phyloP scores from a whole-genome alignment of 768 basidiomycete species.

The Dentipellis fragilis region DNA sequence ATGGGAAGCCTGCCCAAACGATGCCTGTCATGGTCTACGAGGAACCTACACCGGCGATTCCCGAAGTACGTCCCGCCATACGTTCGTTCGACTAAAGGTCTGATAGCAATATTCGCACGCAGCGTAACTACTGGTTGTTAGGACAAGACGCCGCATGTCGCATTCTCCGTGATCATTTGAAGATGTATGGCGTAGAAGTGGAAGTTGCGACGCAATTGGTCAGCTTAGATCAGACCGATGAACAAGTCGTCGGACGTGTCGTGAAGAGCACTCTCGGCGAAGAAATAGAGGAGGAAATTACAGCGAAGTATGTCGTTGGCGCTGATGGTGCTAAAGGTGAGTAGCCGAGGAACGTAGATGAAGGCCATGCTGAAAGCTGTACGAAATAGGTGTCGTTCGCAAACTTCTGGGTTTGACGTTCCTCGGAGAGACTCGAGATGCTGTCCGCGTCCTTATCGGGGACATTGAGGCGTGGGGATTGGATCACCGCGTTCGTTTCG shows the following conservation, averaged over 20 bases:
- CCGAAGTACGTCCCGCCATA: not conserved
- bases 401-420: not conserved
- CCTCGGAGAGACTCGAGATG: not conserved
- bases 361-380: no score
- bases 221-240: not conserved
- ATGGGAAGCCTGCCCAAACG: not conserved
- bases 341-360: not conserved
- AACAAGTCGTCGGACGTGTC: not conserved
- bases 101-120: not conserved
- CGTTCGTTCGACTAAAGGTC: not conserved
- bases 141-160: not conserved
- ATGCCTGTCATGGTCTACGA: not conserved
- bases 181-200: not conserved
- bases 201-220: not conserved
- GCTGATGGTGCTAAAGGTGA: constrained; percentile 7
- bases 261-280: not conserved
- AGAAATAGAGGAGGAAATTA: not conserved
- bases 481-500: not conserved
- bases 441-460: not conserved
- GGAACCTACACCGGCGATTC: not conserved
- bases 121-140: not conserved
- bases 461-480: constrained; percentile 1
- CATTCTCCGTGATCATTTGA: not conserved
- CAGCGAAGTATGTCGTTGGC: constrained; percentile 1
- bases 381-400: not conserved